These are phyloP conservation scores for Yarrowia sp. DNA, from an alignment of 805 yeast species.

Conservation along the genomic window DNA sequence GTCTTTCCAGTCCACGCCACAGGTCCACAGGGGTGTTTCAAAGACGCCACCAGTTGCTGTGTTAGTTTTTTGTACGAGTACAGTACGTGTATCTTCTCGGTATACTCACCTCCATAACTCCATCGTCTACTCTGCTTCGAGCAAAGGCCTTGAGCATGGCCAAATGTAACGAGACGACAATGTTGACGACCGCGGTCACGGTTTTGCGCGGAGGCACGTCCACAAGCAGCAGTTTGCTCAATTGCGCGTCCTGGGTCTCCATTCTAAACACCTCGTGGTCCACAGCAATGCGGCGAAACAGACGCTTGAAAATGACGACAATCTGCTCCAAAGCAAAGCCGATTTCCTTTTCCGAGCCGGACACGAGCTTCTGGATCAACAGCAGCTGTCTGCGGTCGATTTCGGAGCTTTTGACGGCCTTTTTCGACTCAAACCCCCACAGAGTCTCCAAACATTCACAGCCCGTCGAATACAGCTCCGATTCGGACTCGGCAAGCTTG, in stretches of 20 bases:
- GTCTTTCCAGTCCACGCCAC: slow-evolving; percentile 5
- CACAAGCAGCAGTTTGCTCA: not conserved
- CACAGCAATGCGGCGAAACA: not conserved
- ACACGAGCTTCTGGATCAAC: slow-evolving; percentile 3
- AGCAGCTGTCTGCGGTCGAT: slow-evolving; percentile 6
- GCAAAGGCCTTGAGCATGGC: slow-evolving; percentile 17
- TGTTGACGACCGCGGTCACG: not conserved
- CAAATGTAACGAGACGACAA: slow-evolving; percentile 6
- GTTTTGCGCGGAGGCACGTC: slow-evolving; percentile 15
- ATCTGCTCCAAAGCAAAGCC: slow-evolving; percentile 9
- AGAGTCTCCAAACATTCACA: slow-evolving; percentile 10
- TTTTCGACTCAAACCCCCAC: slow-evolving; percentile 4
- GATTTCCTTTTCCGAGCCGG: slow-evolving; percentile 5
- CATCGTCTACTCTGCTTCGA: not conserved
- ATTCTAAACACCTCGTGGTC: not conserved
- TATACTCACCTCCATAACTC: slow-evolving; percentile 4
- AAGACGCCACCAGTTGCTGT: slow-evolving; percentile 20
- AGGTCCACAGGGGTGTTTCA: slow-evolving; percentile 4
- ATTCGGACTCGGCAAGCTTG: not conserved
- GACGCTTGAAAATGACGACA: slow-evolving; percentile 16
- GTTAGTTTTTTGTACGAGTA: not conserved
- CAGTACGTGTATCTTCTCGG: not conserved
- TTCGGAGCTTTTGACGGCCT: slow-evolving; percentile 12
- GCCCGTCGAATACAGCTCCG: not conserved
- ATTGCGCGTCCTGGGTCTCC: not conserved